Evolutionary conservation across 1,284 basidiomycete species (phyloP), one percentile per base, ranked within the genome.

Genomic region (Hypsizygus ulmarius): DNA sequence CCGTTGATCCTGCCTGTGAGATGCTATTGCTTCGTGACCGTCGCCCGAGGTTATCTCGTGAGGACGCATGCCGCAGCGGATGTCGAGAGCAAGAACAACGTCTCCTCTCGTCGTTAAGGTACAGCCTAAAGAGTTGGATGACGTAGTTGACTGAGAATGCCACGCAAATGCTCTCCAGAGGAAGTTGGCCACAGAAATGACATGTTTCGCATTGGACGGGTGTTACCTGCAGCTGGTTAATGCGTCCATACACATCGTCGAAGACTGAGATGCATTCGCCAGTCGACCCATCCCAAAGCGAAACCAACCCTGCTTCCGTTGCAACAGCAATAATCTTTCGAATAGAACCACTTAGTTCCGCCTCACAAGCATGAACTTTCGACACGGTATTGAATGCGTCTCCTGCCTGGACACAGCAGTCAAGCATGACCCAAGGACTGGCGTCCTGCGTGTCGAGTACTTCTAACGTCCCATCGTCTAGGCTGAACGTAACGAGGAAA

Each of bases 261-360:
- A 87, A 61, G 35, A 81, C 67, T 47, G 73, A 68, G 28, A 90
- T 74, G 52, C 80, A 79, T 39, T 83, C 79, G 3, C 77, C 74
- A 3, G 79, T 80, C 5, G 67, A 56, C 5, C 71, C 75, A 58
- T 89, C 84, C 86, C 84, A 90, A 10, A 92, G 60, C 0, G 84
- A 82, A 18, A 93, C 72, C 7, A 79, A 69, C 2, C 88, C 90
- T 0, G 78, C 75, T 35, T 80, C 75, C 1, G 86, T 84, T 6
- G 81, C 81, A 11, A 80, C 74, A 25, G 73, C 80, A 12, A 90
- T 62, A 54, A 90, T 71, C 12, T 80, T 62, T 15, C 73, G 74
- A 14, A 64, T 66, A 39, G 64, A 67, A 1, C 77, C 78, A 33
- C 73, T 76, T 36, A 85, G 61, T 43, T 77, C 72, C 39, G 77